Base-by-base conservation (phyloP, 345 rosid species). In the Excoecaria cochinchinensis region DNA sequence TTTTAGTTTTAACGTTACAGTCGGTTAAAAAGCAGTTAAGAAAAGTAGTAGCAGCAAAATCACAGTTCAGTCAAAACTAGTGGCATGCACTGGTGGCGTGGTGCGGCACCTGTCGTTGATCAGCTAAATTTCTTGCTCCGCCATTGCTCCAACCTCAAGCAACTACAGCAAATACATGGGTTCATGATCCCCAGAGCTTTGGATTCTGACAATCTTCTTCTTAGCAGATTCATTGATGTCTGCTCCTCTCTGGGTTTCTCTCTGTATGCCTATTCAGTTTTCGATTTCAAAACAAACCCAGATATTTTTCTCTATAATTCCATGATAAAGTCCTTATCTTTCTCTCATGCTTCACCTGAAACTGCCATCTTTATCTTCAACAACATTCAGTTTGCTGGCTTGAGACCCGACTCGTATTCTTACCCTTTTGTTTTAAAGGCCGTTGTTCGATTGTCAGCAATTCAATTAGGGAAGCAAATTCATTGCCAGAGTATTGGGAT, bases 401-500 rank as follows among this genome's bases (percentile, higher is more conserved):
- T 84, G 79, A 84, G 84, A 51, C 92, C 92, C 4, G 93, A 94
- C 75, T 64, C 89, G 24, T 90, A 91, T 76, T 87, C 96, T 2
- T 84, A 86, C 76, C 92, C 95, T 46, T 87, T 85, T 73, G 89
- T 63, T 57, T 69, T 88, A 71, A 90, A 87, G 81, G 89, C 89
- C 14, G 86, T 76, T 67, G 59, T 81, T 36, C 66, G 81, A 38
- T 69, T 88, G 48, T 78, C 81, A 11, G 82, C 81, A 10, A 50
- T 84, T 64, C 76, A 66, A 17, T 59, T 85, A 0, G 98, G 92
- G 52, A 84, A 78, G 66, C 89, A 86, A 82, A 16, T 91, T 74
- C 97, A 91, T 67, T 67, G 79, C 19, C 92, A 91, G 72, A 61
- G 84, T 6, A 63, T 87, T 25, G 76, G 78, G 63, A 71, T 69